Conservation (phyloP, 2,329 filamentous ascomycete genomes). For the Zymoseptoria pseudotritici region DNA sequence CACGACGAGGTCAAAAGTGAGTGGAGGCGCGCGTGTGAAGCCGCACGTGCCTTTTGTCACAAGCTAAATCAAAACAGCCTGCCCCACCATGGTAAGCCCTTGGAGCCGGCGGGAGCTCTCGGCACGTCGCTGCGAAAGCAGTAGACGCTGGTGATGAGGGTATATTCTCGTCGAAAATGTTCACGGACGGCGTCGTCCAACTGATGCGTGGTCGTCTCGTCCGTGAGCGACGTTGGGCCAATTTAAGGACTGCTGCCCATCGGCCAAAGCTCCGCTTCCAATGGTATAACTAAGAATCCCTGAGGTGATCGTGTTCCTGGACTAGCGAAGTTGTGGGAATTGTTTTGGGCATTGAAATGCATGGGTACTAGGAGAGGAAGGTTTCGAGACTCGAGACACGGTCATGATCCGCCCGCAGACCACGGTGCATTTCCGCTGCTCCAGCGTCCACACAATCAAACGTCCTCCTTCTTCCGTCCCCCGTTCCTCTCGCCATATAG, state of each 20-base stretch:
- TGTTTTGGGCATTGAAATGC: neutral
- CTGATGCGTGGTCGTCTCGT: too few relatives aligned
- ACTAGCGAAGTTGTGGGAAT: neutral
- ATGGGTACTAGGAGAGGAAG: neutral
- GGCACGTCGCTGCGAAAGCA: too few relatives aligned
- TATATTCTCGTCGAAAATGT: too few relatives aligned
- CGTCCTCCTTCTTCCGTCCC: neutral
- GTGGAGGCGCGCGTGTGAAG: too few relatives aligned
- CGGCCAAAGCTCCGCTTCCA: neutral
- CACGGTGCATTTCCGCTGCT: neutral
- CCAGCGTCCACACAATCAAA: neutral
- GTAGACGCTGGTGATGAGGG: too few relatives aligned
- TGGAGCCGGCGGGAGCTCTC: too few relatives aligned
- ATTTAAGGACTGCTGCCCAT: neutral
- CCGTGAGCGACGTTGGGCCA: too few relatives aligned
- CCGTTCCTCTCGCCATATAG: slow-evolving; percentile 1
- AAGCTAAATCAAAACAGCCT: too few relatives aligned
- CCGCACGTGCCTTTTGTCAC: too few relatives aligned
- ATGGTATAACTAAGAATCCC: neutral
- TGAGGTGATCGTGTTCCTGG: neutral
- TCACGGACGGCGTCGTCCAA: neutral
- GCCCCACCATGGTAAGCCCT: too few relatives aligned
- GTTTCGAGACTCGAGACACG: neutral
- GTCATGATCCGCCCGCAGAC: neutral
- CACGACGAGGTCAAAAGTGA: too few relatives aligned